These are phyloP conservation scores for Nakazawaea ernobii DNA, from an alignment of 805 yeast genomes.

Conservation along the genomic window DNA sequence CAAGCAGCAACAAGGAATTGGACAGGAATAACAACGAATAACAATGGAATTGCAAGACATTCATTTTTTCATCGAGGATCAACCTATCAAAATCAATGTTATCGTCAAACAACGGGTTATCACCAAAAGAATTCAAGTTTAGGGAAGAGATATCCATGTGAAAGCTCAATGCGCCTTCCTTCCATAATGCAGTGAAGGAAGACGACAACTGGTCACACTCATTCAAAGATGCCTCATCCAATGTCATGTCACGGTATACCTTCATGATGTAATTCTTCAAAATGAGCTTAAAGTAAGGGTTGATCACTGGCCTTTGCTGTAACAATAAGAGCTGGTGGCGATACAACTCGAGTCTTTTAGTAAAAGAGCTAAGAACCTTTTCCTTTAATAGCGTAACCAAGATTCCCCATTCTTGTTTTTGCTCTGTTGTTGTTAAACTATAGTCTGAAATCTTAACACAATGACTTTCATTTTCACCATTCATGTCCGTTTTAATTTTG, in stretches of 20 bases:
- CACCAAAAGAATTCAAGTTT: not conserved
- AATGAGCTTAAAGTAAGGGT: slow-evolving; percentile 10
- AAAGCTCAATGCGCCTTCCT: slow-evolving; percentile 2
- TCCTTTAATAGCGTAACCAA: slow-evolving; percentile 9
- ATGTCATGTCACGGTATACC: slow-evolving; percentile 40
- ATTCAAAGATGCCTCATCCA: slow-evolving; percentile 54
- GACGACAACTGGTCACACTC: slow-evolving; percentile 42
- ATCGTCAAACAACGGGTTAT: not conserved
- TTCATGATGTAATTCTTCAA: slow-evolving; percentile 27
- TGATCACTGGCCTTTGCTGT: slow-evolving; percentile 13
- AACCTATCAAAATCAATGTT: slow-evolving; percentile 5
- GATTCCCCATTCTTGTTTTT: slow-evolving; percentile 1
- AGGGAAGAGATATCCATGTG: not conserved
- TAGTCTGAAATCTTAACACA: not conserved
- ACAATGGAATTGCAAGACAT: slow-evolving; percentile 31
- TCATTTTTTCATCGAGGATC: slow-evolving; percentile 15
- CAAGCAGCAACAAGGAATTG: slow-evolving; percentile 16
- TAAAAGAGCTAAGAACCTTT: slow-evolving; percentile 52
- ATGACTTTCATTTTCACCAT: not conserved
- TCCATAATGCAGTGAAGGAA: slow-evolving; percentile 18
- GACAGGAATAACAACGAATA: slow-evolving; percentile 30
- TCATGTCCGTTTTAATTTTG: slow-evolving; percentile 26
- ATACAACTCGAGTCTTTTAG: slow-evolving; percentile 36
- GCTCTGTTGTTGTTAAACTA: not conserved
- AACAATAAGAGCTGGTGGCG: slow-evolving; percentile 19